Conservation (phyloP, 257 asterid genomes). For the Solanum microdontum region DNA sequence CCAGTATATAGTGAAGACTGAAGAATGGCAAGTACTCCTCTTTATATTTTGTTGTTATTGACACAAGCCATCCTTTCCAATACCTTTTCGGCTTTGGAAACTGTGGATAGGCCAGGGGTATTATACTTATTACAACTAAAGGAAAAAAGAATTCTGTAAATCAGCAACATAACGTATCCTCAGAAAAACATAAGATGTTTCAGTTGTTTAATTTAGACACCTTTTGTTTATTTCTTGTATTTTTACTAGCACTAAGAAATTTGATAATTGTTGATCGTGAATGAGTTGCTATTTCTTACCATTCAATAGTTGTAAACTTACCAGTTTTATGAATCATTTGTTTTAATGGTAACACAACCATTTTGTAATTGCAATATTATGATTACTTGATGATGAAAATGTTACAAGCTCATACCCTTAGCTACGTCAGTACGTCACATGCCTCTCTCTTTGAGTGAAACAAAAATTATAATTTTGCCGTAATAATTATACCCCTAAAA, state of each 20-base stretch:
- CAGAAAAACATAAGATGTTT: not conserved
- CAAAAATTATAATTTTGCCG: not conserved
- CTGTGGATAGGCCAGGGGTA: not conserved
- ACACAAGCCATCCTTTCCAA: not conserved
- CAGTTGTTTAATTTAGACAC: not conserved
- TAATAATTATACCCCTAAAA: not conserved
- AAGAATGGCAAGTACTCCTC: not conserved
- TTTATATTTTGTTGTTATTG: not conserved
- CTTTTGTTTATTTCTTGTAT: not conserved
- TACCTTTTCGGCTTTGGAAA: not conserved
- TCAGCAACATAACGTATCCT: not conserved
- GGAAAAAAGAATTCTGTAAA: not conserved
- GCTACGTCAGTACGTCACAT: no score
- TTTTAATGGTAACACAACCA: not conserved
- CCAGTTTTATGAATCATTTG: not conserved
- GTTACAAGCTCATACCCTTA: not conserved
- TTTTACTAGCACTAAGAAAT: not conserved
- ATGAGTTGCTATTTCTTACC: not conserved
- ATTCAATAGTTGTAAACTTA: not conserved
- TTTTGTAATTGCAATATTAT: not conserved
- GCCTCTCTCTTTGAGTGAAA: not conserved
- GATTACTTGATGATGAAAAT: not conserved
- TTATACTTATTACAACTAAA: not conserved
- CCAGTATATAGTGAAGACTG: slow-evolving; percentile 11
- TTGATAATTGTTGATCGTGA: not conserved